Evolutionary conservation across 2,329 filamentous ascomycete genomes (phyloP), one percentile per base, ranked within the genome.

Genomic region (Cladorrhinum sp.): DNA sequence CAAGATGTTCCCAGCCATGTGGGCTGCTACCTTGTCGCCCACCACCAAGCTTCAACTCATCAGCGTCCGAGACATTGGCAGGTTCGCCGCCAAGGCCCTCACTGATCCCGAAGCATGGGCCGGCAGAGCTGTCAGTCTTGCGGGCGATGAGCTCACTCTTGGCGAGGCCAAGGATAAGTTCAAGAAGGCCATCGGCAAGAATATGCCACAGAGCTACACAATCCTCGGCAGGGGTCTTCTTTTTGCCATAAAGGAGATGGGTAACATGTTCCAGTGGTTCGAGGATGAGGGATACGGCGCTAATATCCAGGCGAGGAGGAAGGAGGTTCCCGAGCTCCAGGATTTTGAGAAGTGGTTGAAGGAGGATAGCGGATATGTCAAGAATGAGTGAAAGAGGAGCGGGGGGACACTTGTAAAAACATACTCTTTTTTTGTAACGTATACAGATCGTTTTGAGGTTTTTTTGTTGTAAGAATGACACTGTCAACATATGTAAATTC

Each of bases 201-300:
- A 64, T 56, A 57, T 76, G 56, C 74, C 74, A 29, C 67, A 72
- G 66, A 68, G 70, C 0, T 75, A 68, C 67, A 64, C 62, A 8
- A 41, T 75, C 5, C 45, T 76, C 0, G 74, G 70, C 2, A 68
- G 62, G 58, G 64, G 65, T 1, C 22, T 72, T 52, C 60, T 75
- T 57, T 71, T 68, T 66, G 60, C 63, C 2, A 60, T 72, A 2
- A 61, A 63, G 12, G 71, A 76, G 6, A 51, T 76, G 2, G 68
- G 71, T 4, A 60, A 48, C 4, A 78, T 77, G 75, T 76, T 77
- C 50, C 25, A 41, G 12, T 78, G 70, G 58, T 77, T 78, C 45
- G 72, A 75, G 62, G 64, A 64, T 12, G 67, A 71, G n/a, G 76
- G 75, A n/a, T 78, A 77, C 55, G 74, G 72, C 0, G 75, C 68